Base-by-base conservation (phyloP, 306 rosid genomes). In the Datisca glomerata region DNA sequence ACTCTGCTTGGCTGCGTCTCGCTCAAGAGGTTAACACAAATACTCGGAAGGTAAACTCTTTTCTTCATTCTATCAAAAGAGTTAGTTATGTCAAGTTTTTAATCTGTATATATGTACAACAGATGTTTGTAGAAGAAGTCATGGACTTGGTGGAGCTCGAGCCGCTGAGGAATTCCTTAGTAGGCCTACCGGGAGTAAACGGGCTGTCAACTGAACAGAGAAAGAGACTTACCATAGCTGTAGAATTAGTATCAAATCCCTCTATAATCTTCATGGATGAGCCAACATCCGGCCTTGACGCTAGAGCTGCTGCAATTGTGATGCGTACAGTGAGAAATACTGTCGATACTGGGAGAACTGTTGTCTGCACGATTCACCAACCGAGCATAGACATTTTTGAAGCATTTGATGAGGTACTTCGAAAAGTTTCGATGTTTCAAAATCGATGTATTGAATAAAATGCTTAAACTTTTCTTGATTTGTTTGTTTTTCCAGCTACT, bases 1-100 rank as follows among this genome's bases (percentile, higher is more conserved):
- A 47, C 10, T 79, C 89, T 17, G 76, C 89, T 8, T 74, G 83
- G 89, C 64, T 79, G 11, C 83, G 89, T 21, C 89, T 79, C 24
- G 7, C 70, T 43, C 55, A 67, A 1, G 51, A 55, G 16, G 63
- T 71, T 8, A 51, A 65, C n/a, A 55, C 18, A 12, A 21, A 52
- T 39, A 79, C 70, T 13, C 61, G 74, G 32, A 48, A 48, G 83
- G 89, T 44, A 63, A n/a, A n/a, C n/a, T n/a, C n/a, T n/a, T n/a
- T n/a, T n/a, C n/a, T n/a, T n/a, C n/a, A n/a, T n/a, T n/a, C n/a
- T n/a, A n/a, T n/a, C n/a, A n/a, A n/a, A n/a, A n/a, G n/a, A n/a
- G n/a, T n/a, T n/a, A n/a, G n/a, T n/a, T n/a, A n/a, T n/a, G n/a
- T n/a, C n/a, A n/a, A n/a, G n/a, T n/a, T n/a, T n/a, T n/a, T n/a